phyloP scores from a whole-genome alignment of 768 basidiomycete species.

The Boletus tomentosulus region DNA sequence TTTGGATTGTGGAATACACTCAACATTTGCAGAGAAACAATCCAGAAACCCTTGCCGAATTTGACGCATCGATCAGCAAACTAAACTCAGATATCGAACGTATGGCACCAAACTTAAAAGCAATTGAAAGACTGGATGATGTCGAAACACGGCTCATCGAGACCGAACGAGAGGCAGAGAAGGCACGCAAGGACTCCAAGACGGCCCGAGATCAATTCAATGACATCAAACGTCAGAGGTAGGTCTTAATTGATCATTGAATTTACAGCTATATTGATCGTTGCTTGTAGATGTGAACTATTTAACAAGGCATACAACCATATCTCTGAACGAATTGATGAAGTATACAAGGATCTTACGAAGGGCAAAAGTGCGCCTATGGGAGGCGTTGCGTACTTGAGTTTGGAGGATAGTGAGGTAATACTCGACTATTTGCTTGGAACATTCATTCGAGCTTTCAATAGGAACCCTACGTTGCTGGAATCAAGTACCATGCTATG shows the following conservation, averaged over 20 bases:
- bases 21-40: slow-evolving; percentile 48
- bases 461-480: slow-evolving; percentile 78
- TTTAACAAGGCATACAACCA: slow-evolving; percentile 97
- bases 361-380: slow-evolving; percentile 91
- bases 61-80: slow-evolving; percentile 70
- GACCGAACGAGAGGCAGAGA: slow-evolving; percentile 90
- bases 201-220: slow-evolving; percentile 89
- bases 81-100: slow-evolving; percentile 79
- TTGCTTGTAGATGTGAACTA: slow-evolving; percentile 53
- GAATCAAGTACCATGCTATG: slow-evolving; percentile 99
- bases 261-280: slow-evolving; percentile 1
- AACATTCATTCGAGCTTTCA: slow-evolving; percentile 3
- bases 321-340: slow-evolving; percentile 91
- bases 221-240: slow-evolving; percentile 81
- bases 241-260: slow-evolving; percentile 8
- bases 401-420: slow-evolving; percentile 93
- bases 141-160: slow-evolving; percentile 81
- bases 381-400: slow-evolving; percentile 96
- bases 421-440: slow-evolving; percentile 20
- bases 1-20: background rate
- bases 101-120: slow-evolving; percentile 97
- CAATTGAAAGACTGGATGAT: slow-evolving; percentile 84
- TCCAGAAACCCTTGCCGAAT: slow-evolving; percentile 58
- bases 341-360: slow-evolving; percentile 96
- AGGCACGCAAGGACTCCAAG: slow-evolving; percentile 86